Conservation (phyloP, 257 asterid species). For the Hygrophila difformis region DNA sequence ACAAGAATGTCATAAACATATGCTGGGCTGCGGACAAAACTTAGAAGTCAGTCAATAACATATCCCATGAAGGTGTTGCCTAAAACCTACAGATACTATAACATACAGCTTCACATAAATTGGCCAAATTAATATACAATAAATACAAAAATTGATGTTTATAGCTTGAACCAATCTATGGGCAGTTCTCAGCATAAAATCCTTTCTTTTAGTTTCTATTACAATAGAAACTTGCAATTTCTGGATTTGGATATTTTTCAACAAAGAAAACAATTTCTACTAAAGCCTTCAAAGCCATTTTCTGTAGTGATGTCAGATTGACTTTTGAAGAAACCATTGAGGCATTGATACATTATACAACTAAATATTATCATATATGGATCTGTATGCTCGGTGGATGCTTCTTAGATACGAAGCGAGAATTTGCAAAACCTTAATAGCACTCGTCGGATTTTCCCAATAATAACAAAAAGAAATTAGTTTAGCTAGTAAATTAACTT, state of each 20-base stretch:
- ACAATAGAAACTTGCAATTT: slow-evolving; percentile 65
- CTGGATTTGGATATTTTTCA: slow-evolving; percentile 44
- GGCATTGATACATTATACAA: slow-evolving; percentile 51
- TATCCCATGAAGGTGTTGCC: too few relatives aligned
- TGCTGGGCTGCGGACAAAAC: too few relatives aligned
- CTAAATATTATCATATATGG: slow-evolving; percentile 51
- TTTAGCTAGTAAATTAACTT: slow-evolving; percentile 7
- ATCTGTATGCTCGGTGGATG: slow-evolving; percentile 37
- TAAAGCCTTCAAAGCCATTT: slow-evolving; percentile 47
- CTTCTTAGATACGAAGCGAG: slow-evolving; percentile 78
- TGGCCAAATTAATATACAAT: slow-evolving; percentile 4
- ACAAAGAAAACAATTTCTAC: slow-evolving; percentile 55
- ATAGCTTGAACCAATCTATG: slow-evolving; percentile 59
- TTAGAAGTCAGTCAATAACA: too few relatives aligned
- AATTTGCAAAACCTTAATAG: slow-evolving; percentile 77
- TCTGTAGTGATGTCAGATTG: slow-evolving; percentile 50
- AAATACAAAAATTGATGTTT: slow-evolving; percentile 65
- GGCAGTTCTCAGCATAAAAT: slow-evolving; percentile 51
- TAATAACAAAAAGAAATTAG: slow-evolving; percentile 13
- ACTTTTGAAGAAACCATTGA: slow-evolving; percentile 38
- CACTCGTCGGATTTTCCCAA: slow-evolving; percentile 26
- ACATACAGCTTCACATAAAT: slow-evolving; percentile 1
- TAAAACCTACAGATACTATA: too few relatives aligned
- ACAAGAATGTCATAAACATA: too few relatives aligned
- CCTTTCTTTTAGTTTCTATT: slow-evolving; percentile 55